A percentile compares a stretch with the other conserved stretches of the same genome.
phyloP scores from a whole-genome alignment of 2,329 filamentous ascomycete species.

The Hypomyces perniciosus region DNA sequence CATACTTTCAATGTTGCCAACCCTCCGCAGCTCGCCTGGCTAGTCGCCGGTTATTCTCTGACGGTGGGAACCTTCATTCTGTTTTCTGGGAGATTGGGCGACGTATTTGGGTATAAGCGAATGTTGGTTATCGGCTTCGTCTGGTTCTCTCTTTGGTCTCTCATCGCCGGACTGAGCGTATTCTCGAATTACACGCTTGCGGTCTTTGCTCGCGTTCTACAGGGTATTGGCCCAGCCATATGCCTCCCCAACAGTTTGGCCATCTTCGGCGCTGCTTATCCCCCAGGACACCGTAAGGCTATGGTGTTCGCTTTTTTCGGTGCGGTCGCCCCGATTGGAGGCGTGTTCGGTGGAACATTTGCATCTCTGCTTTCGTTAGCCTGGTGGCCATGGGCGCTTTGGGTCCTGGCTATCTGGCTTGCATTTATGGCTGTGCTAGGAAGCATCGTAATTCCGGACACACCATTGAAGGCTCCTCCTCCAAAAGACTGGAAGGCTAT shows the following conservation, averaged over 20 bases:
- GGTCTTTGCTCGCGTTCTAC: constrained; percentile 46
- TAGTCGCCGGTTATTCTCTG: constrained; percentile 51
- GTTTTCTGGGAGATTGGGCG: constrained; percentile 49
- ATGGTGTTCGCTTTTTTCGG: constrained; percentile 52
- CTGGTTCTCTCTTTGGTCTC: constrained; percentile 50
- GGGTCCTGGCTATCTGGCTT: constrained; percentile 33
- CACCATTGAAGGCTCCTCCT: constrained; percentile 14
- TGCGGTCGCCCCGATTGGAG: constrained; percentile 41
- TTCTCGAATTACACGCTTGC: constrained; percentile 40
- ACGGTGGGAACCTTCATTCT: constrained; percentile 53
- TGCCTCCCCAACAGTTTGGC: constrained; percentile 59
- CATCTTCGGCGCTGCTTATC: constrained; percentile 52
- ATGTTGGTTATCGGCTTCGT: constrained; percentile 47
- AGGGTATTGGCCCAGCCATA: constrained; percentile 58
- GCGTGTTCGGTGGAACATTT: constrained; percentile 36
- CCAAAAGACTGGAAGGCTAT: constrained; percentile 16
- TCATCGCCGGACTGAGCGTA: constrained; percentile 38
- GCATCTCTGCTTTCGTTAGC: constrained; percentile 34
- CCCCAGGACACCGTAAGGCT: constrained; percentile 50
- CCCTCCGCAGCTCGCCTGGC: constrained; percentile 42
- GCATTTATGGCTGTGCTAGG: constrained; percentile 27
- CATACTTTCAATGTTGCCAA: too few relatives aligned
- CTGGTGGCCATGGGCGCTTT: constrained; percentile 46
- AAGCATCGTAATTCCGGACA: constrained; percentile 29
- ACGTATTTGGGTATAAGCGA: constrained; percentile 51